Evolutionary conservation across 306 rosid species (phyloP).

Genomic region (Rosa persica): DNA sequence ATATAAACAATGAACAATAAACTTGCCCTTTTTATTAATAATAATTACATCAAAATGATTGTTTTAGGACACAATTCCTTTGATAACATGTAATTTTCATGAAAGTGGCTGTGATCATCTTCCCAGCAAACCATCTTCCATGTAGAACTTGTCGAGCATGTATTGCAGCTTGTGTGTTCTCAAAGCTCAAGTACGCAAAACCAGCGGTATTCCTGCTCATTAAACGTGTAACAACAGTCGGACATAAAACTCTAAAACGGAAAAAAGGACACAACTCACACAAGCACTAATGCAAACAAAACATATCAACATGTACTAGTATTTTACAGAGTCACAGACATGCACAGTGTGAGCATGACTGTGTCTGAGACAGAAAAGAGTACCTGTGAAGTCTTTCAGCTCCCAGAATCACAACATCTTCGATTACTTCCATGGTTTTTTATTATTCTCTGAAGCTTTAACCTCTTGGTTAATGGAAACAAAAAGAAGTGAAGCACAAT

Average conservation of each 20-base stretch:
- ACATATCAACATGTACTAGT: slow-evolving; percentile 59
- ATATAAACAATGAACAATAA: too few relatives aligned
- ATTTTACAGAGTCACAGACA: too few relatives aligned
- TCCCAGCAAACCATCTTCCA: slow-evolving; percentile 99
- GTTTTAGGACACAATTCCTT: too few relatives aligned
- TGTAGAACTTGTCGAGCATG: slow-evolving; percentile 79
- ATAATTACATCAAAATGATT: too few relatives aligned
- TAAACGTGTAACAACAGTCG: slow-evolving; percentile 7
- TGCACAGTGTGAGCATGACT: too few relatives aligned
- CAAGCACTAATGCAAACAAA: background rate
- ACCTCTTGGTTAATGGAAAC: too few relatives aligned
- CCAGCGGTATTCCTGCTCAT: slow-evolving; percentile 76
- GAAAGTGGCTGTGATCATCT: slow-evolving; percentile 84
- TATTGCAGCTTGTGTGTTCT: slow-evolving; percentile 59
- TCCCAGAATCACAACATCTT: slow-evolving; percentile 73
- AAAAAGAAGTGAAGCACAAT: too few relatives aligned
- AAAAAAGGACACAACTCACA: background rate
- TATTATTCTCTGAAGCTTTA: background rate
- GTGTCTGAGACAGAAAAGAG: too few relatives aligned
- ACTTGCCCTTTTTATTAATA: too few relatives aligned
- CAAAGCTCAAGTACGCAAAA: slow-evolving; percentile 67
- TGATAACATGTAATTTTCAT: slow-evolving; percentile 51
- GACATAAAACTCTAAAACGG: background rate
- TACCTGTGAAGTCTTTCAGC: slow-evolving; percentile 66
- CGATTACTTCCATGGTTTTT: slow-evolving; percentile 7